A percentile compares a stretch with the other conserved stretches of the same genome.
These are phyloP conservation scores for Adansonia rubrostipa DNA, from an alignment of 441 rosid genomes.

Conservation along the genomic window DNA sequence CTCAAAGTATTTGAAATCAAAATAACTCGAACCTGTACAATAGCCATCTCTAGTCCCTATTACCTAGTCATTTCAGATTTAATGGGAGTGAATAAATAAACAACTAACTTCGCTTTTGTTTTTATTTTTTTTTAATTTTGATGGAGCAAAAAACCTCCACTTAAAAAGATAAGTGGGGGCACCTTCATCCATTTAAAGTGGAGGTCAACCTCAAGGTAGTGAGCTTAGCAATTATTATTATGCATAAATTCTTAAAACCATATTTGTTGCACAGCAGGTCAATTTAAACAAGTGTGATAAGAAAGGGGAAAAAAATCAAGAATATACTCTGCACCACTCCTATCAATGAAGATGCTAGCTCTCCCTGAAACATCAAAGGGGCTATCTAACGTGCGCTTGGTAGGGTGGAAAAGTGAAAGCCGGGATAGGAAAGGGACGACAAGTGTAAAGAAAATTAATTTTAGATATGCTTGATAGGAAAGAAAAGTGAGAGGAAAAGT, in stretches of 20 bases:
- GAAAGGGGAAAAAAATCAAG: neutral
- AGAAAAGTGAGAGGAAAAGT: too few species aligned
- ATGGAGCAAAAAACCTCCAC: constrained; percentile 12
- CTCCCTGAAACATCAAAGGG: neutral
- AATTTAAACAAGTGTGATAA: neutral
- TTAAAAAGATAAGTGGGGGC: neutral
- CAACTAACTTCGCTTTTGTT: neutral
- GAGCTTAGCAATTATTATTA: constrained; percentile 10
- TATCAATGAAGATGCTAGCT: neutral
- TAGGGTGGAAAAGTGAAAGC: too few species aligned
- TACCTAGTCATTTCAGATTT: neutral
- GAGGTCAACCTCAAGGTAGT: constrained; percentile 16
- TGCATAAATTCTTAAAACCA: constrained; percentile 12
- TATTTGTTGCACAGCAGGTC: neutral
- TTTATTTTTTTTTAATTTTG: neutral
- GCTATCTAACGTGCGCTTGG: neutral
- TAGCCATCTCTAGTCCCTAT: neutral
- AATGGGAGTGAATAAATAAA: neutral
- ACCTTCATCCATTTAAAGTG: constrained; percentile 4
- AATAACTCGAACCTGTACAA: neutral
- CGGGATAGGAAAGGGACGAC: too few species aligned
- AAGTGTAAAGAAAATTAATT: too few species aligned
- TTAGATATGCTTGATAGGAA: too few species aligned
- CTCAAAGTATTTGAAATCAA: neutral
- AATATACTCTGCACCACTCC: neutral